These are phyloP conservation scores for Saccharomyces hybrid DNA, from an alignment of 1,139 yeast genomes.

Conservation along the genomic window DNA sequence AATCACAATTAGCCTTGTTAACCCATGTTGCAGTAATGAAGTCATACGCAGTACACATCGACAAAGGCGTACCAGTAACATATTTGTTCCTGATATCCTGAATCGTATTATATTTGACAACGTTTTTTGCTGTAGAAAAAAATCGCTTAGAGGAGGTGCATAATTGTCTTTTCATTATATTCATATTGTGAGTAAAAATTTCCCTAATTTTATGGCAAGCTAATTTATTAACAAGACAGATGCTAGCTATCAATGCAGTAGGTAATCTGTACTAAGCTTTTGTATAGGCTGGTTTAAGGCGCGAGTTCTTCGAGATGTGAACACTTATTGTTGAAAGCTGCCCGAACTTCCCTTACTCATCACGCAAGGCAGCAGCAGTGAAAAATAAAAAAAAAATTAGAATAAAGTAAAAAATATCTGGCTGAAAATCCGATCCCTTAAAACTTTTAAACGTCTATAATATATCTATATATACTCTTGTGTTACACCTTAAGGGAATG, in stretches of 20 bases:
- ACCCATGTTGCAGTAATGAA: constrained; percentile 69
- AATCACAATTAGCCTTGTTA: constrained; percentile 61
- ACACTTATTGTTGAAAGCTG: background rate
- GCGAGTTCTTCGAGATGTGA: background rate
- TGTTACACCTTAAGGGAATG: background rate
- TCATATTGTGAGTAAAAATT: background rate
- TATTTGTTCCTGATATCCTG: constrained; percentile 20
- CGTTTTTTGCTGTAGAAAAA: background rate
- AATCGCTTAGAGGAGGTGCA: background rate
- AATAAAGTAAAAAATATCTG: background rate
- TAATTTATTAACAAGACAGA: background rate
- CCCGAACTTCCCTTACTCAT: background rate
- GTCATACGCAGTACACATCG: constrained; percentile 84
- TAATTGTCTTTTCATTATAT: background rate
- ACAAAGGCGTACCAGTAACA: constrained; percentile 33
- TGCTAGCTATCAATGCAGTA: background rate
- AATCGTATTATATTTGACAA: constrained; percentile 14
- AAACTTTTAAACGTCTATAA: background rate
- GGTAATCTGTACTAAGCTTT: background rate
- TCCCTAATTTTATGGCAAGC: background rate
- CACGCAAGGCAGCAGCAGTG: background rate
- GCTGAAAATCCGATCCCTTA: too few species aligned
- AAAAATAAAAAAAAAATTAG: background rate
- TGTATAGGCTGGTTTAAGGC: too few species aligned
- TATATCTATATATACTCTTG: background rate